A percentile compares a stretch with the other conserved stretches of the same genome.
phyloP scores from a whole-genome alignment of 2,329 filamentous ascomycete genomes.

The Alternaria arborescens region DNA sequence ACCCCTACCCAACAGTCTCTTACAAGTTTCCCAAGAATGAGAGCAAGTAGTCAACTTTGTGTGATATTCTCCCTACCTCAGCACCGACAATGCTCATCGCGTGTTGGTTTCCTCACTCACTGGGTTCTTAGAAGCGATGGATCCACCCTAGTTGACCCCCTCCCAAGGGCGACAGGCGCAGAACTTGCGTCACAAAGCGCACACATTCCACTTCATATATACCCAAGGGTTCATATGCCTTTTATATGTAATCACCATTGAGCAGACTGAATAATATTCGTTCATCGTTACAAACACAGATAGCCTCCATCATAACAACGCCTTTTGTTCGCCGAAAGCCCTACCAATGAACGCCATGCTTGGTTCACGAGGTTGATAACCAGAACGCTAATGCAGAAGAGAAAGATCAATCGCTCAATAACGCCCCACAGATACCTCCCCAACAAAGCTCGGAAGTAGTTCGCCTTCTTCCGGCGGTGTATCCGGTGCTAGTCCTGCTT shows the following conservation, averaged over 20 bases:
- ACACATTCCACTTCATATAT: not conserved
- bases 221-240: not conserved
- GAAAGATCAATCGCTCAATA: slow-evolving; percentile 9
- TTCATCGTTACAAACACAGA: slow-evolving; percentile 4
- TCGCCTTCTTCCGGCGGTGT: slow-evolving; percentile 38
- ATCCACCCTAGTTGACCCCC: not conserved
- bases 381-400: slow-evolving; percentile 7
- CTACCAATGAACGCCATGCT: slow-evolving; percentile 12
- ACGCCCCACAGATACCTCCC: slow-evolving; percentile 28
- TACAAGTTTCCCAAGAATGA: not conserved
- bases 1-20: not conserved
- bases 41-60: not conserved
- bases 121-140: not conserved
- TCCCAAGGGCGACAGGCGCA: not conserved
- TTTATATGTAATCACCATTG: not conserved
- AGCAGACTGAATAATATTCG: not conserved
- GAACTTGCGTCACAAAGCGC: not conserved
- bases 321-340: slow-evolving; percentile 3
- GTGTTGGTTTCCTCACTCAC: not conserved
- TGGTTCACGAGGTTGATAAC: slow-evolving; percentile 1
- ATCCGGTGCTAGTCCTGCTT: slow-evolving; percentile 24
- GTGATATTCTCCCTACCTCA: not conserved
- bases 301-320: not conserved
- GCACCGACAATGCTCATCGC: not conserved
- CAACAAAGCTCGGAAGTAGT: slow-evolving; percentile 32